Conservation (phyloP, 805 yeast genomes). For the Ogataea philodendri region DNA sequence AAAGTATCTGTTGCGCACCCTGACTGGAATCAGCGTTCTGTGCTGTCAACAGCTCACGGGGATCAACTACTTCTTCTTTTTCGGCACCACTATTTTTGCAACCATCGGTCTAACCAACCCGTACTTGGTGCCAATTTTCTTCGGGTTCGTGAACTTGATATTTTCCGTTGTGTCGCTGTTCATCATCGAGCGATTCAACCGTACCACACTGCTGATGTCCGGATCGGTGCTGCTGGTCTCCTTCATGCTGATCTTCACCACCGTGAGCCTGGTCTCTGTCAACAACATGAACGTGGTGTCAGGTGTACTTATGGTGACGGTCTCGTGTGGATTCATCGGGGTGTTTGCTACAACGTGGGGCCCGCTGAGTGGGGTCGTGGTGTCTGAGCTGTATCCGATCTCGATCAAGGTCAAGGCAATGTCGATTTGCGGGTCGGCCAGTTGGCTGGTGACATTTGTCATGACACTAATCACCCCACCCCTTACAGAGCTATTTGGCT, state of each 20-base stretch:
- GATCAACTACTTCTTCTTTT: conserved; percentile 65
- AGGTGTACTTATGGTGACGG: conserved; percentile 51
- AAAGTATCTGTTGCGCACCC: conserved; percentile 27
- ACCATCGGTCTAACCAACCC: conserved; percentile 52
- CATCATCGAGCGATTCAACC: conserved; percentile 46
- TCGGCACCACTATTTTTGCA: conserved; percentile 57
- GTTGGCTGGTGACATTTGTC: conserved; percentile 63
- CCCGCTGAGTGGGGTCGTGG: conserved; percentile 63
- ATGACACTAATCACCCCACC: conserved; percentile 70
- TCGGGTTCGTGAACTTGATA: conserved; percentile 53
- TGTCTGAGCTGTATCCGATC: conserved; percentile 64
- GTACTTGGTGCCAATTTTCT: conserved; percentile 52
- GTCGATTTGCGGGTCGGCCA: conserved; percentile 56
- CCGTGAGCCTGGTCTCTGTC: conserved; percentile 48
- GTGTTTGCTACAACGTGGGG: conserved; percentile 74
- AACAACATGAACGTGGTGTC: conserved; percentile 40
- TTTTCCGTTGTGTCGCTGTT: conserved; percentile 50
- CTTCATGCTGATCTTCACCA: conserved; percentile 56
- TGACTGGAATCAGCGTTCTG: conserved; percentile 31
- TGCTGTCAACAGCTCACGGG: conserved; percentile 55
- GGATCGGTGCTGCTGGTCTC: conserved; percentile 51
- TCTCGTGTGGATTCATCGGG: conserved; percentile 57
- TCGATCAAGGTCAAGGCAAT: conserved; percentile 54
- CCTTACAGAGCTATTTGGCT: conserved; percentile 59
- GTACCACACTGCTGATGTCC: conserved; percentile 43